Base-by-base conservation (phyloP, 305 asterid genomes). In the Solanum hybrid region DNA sequence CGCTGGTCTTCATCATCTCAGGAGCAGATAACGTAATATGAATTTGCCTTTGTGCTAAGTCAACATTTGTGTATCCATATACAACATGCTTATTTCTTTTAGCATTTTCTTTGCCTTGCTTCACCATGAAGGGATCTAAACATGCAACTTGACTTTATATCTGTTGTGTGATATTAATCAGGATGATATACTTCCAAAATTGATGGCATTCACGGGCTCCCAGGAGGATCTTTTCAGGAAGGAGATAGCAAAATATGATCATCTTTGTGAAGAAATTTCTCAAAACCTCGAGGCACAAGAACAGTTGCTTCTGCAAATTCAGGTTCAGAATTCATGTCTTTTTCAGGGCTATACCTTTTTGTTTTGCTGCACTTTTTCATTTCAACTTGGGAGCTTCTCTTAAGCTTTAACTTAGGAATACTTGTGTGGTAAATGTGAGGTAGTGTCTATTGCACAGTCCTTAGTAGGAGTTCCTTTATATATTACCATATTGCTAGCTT, bases 171-270 rank as follows among this genome's bases (percentile, higher is more conserved):
- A 57, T 90, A 89, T 93, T 92, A 86, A 83, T 87, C 94, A 98
- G 99, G 99, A 98, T 95, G 98, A 98, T 92, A 95, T 98, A 90
- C 93, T 98, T 71, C 99, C 99, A 76, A 98, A 97, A 92, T 93
- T 97, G 95, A 98, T 98, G 99, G 87, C 99, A 11, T 94, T 91
- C 83, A 91, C 95, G 75, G 99, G 99, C 77, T 98, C 99, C 64
- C 96, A 95, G 11, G 99, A 98, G 91, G 99, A 98, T 94, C 97
- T 98, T 89, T 98, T 95, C 89, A 94, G 97, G 91, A 97, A 97
- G 95, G 99, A 98, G 94, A 96, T 97, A 86, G 94, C 97, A 6
- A 98, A 98, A 92, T 98, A 98, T 92, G 98, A 95, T 89, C 91
- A 89, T 69, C 95, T 97, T 89, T 96, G 98, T 90, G 93, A 94